Evolutionary conservation across 257 asterid genomes (phyloP), one percentile per base, ranked within the genome.

Genomic region (Solanum appendiculatum): DNA sequence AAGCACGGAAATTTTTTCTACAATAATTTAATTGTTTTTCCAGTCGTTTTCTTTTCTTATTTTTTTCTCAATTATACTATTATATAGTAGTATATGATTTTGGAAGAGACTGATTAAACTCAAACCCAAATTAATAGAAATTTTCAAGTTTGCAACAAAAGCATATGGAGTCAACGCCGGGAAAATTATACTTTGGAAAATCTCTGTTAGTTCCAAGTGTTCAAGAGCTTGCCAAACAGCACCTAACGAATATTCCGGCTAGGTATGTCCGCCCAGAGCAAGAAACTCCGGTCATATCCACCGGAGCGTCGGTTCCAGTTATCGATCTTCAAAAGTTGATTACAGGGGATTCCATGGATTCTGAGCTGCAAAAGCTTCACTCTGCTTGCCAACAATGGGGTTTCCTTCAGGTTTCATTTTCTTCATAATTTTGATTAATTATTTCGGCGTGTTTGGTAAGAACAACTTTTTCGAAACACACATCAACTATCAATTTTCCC

Each of bases 321-420:
- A 88, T 93, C 44, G 92, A 93, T 86, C 44, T 92, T 60, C 82
- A 87, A 18, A 72, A 60, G 37, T 83, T 93, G 89, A 72, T 91
- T 5, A 46, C 34, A 18, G 88, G 90, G 31, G 85, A 83, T 48
- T 85, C 88, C 9, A 40, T 31, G 42, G 86, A 48, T 91, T 60
- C 73, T 27, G 93, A 94, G 82, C 48, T 89, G 21, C 85, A 88
- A 18, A 89, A 85, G 82, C 94, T 94, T 56, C 94, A 93, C 86
- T 86, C 46, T 3, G 97, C 95, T 44, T 94, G 95, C 91, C 88
- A 89, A 86, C 87, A 92, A n/a, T 94, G 97, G 96, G 97, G 96
- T 7, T 94, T 94, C 82, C 90, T 93, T 66, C 96, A 94, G 96
- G 96, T 83, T 54, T 83, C 21, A 13, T 5, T 16, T 48, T 42